phyloP scores from a whole-genome alignment of 441 rosid species.

The Syzygium syzygioides region DNA sequence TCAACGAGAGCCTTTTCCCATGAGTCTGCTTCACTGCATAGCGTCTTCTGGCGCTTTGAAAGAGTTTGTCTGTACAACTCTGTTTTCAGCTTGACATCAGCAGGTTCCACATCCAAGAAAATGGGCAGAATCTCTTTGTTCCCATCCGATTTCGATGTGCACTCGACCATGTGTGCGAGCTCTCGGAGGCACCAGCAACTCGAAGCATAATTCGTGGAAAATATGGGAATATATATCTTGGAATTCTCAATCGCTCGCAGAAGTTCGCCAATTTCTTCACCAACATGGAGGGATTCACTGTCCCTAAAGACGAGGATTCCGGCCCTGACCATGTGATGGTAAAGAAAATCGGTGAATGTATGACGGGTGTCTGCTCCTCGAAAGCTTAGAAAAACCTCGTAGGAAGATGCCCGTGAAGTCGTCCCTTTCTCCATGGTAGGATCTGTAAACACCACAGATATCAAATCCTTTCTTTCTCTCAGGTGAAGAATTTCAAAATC shows the following conservation, averaged over 20 bases:
- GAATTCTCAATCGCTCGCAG: background rate
- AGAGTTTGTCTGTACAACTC: fast-evolving
- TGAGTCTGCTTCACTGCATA: too few relatives aligned
- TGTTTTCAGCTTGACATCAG: background rate
- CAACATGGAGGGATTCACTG: background rate
- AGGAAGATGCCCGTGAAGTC: fast-evolving
- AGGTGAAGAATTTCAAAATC: background rate
- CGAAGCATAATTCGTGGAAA: background rate
- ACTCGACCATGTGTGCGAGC: background rate
- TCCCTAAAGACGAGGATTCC: background rate
- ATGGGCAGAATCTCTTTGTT: background rate
- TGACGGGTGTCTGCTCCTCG: fast-evolving
- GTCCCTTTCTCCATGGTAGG: background rate
- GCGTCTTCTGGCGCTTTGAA: fast-evolving
- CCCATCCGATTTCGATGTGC: background rate
- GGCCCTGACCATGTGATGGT: fast-evolving
- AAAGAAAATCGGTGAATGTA: background rate
- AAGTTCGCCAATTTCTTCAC: fast-evolving
- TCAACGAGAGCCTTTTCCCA: too few relatives aligned
- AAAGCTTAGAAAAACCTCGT: background rate
- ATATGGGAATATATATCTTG: background rate
- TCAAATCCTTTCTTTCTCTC: background rate
- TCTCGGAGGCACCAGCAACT: background rate
- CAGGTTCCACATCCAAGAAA: background rate
- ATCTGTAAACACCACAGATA: background rate